phyloP scores from a whole-genome alignment of 495 filamentous ascomycete genomes.

The Hypoxylon subgilvum region DNA sequence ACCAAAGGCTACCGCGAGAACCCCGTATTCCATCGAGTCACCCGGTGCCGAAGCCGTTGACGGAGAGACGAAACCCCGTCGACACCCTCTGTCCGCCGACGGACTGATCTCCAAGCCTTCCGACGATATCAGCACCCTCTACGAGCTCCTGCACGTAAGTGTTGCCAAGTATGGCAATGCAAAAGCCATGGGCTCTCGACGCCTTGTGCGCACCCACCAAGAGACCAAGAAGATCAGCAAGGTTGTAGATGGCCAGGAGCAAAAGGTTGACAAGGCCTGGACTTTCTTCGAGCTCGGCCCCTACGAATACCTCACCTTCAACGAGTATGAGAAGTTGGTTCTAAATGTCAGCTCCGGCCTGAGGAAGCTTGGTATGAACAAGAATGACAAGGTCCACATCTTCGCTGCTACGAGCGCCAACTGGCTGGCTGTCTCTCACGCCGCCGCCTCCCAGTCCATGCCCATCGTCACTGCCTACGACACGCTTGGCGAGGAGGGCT shows the following conservation, averaged over 20 bases:
- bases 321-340: constrained; percentile 80
- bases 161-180: constrained; percentile 86
- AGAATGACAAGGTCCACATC: constrained; percentile 79
- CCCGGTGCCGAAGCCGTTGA: constrained; percentile 72
- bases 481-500: constrained; percentile 90
- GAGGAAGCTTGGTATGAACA: constrained; percentile 77
- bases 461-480: constrained; percentile 97
- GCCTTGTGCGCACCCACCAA: constrained; percentile 80
- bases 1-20: constrained; percentile 60
- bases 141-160: constrained; percentile 80
- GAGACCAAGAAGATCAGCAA: constrained; percentile 99
- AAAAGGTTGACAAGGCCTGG: constrained; percentile 94
- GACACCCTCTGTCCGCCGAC: constrained; percentile 73
- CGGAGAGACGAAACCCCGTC: constrained; percentile 90
- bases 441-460: constrained; percentile 85
- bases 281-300: constrained; percentile 90
- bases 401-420: constrained; percentile 86
- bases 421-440: constrained; percentile 78
- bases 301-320: constrained; percentile 86
- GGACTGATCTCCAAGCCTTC: constrained; percentile 69
- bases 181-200: constrained; percentile 81
- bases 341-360: constrained; percentile 77
- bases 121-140: constrained; percentile 79
- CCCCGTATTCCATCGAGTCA: constrained; percentile 80
- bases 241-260: constrained; percentile 85